phyloP scores from a whole-genome alignment of 768 basidiomycete genomes.

The Boletus rubroflammeus region DNA sequence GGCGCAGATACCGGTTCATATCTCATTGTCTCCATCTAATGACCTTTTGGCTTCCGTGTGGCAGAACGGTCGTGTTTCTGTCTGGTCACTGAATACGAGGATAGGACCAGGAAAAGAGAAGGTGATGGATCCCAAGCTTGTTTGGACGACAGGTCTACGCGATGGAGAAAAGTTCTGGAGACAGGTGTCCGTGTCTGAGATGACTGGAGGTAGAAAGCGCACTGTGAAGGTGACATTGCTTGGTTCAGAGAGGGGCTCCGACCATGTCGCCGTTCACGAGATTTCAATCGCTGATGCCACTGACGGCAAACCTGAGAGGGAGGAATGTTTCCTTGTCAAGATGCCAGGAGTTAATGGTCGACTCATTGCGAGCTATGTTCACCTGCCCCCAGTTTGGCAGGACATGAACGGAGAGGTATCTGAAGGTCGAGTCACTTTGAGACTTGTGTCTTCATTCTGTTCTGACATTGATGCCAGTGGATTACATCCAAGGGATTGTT shows the following conservation, averaged over 20 bases:
- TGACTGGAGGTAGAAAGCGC: not conserved
- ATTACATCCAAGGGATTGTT: slow-evolving; percentile 16
- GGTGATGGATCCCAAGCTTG: slow-evolving; percentile 51
- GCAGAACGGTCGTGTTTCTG: slow-evolving; percentile 61
- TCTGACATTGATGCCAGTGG: slow-evolving; percentile 16
- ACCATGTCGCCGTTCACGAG: slow-evolving; percentile 32
- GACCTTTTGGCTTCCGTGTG: slow-evolving; percentile 68
- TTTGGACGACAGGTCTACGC: slow-evolving; percentile 32
- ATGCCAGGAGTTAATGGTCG: slow-evolving; percentile 46
- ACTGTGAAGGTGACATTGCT: slow-evolving; percentile 35
- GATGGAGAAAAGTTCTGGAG: slow-evolving; percentile 21
- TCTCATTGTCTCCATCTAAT: slow-evolving; percentile 51
- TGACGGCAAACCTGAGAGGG: not conserved
- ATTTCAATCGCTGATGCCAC: slow-evolving; percentile 5
- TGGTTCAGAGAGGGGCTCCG: slow-evolving; percentile 35
- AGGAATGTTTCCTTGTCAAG: slow-evolving; percentile 7
- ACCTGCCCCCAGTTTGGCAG: slow-evolving; percentile 39
- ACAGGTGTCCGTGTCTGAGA: slow-evolving; percentile 26
- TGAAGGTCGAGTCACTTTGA: slow-evolving; percentile 33
- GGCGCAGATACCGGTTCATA: slow-evolving; percentile 53
- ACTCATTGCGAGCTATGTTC: slow-evolving; percentile 32
- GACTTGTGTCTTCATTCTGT: not conserved
- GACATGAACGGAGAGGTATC: slow-evolving; percentile 45
- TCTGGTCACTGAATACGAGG: slow-evolving; percentile 69
- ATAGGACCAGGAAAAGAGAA: slow-evolving; percentile 54